Evolutionary conservation across 495 filamentous ascomycete genomes (phyloP), one percentile per base, ranked within the genome.

Genomic region (Neurospora terricola): DNA sequence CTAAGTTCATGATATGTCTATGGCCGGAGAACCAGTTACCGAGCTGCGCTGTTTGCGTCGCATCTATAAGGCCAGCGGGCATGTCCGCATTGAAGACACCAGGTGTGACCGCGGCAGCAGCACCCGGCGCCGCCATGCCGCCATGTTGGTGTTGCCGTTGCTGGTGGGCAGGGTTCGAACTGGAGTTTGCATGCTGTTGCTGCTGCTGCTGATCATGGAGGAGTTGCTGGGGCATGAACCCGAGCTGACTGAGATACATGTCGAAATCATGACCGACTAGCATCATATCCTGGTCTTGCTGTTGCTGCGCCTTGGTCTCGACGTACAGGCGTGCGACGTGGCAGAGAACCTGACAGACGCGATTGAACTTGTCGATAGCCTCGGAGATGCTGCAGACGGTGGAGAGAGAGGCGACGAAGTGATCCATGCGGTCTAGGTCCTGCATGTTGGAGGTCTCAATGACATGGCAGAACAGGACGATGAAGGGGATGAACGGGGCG

Each of bases 11-110:
- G 81, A 92, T 88, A 76, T 89, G 87, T 48, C 87, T 86, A 75
- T 90, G 90, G 0, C 90, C 88, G 39, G 88, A 90, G 74, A 90
- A 92, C 90, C 90, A 92, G 74, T 89, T 90, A 27, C 87, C 88
- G 11, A 92, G 75, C 72, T 88, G 86, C 59, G 81, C 78, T 8
- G 83, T 81, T 75, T 86, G 84, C 27, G 69, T 66, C 59, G 76
- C 72, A 54, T 72, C 76, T 21, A 77, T 73, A 62, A 62, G 54
- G 6, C 54, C 54, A 62, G 54, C 54, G 12, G 54, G 54, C 23
- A 62, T 30, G 30, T 62, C 54, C 34, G 54, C 23, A 9, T 2
- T 6, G 4, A 62, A 34, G 54, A 62, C 54, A 62, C 54, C 12
- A 16, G 54, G 27, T 30, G 54, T 62, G 27, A 62, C 54, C 1